phyloP scores from a whole-genome alignment of 768 basidiomycete genomes.

The Pleurotus eryngii region DNA sequence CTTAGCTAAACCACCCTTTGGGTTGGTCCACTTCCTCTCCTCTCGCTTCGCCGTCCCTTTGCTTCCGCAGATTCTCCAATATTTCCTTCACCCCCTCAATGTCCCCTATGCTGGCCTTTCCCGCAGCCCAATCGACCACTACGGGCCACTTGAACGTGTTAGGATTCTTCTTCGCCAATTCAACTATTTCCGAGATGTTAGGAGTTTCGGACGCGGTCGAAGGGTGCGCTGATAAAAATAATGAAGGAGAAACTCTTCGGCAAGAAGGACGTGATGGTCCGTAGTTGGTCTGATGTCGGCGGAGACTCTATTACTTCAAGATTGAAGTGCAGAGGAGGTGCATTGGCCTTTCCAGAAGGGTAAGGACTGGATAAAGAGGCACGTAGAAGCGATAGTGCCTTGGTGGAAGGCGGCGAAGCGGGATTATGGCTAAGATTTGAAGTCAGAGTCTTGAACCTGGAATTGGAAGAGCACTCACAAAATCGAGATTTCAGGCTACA shows the following conservation, averaged over 20 bases:
- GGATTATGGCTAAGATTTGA: conserved; percentile 54
- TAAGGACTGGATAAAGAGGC: conserved; percentile 59
- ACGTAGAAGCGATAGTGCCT: conserved; percentile 58
- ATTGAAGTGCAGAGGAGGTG: conserved; percentile 60
- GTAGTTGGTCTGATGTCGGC: conserved; percentile 68
- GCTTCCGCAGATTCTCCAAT: conserved; percentile 61
- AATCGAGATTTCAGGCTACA: conserved; percentile 12
- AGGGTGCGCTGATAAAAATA: conserved; percentile 65
- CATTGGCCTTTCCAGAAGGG: conserved; percentile 44
- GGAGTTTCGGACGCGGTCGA: conserved; percentile 38
- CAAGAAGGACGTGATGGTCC: conserved; percentile 63
- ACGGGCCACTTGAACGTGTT: conserved; percentile 73
- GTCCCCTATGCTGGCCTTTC: conserved; percentile 62
- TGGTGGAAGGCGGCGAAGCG: conserved; percentile 58
- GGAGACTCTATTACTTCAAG: conserved; percentile 71
- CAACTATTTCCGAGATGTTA: conserved; percentile 40
- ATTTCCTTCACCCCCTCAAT: conserved; percentile 67
- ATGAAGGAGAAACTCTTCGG: conserved; percentile 33
- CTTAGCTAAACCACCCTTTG: conserved; percentile 53
- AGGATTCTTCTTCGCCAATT: conserved; percentile 53
- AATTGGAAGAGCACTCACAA: conserved; percentile 7
- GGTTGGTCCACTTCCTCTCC: conserved; percentile 44
- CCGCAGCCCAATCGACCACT: conserved; percentile 74
- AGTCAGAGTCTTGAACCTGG: background rate
- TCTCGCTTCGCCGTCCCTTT: conserved; percentile 59